These are phyloP conservation scores for Graphium sp. DNA, from an alignment of 2,329 filamentous ascomycete species.

Conservation along the genomic window DNA sequence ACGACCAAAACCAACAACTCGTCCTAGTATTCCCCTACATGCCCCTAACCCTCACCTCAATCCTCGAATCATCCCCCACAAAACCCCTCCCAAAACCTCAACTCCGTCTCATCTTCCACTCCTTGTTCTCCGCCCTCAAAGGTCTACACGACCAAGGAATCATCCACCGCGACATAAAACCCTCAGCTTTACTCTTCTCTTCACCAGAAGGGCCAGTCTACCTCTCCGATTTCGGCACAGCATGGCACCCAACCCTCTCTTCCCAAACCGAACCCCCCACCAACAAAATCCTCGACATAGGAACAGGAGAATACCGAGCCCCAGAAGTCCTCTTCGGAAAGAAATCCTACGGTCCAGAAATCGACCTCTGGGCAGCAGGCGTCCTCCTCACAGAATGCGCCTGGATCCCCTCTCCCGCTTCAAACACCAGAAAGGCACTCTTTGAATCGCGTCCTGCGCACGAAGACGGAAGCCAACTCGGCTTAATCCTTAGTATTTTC, in stretches of 20 bases:
- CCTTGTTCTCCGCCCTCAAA: slow-evolving; percentile 54
- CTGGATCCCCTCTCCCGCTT: slow-evolving; percentile 17
- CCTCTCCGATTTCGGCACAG: slow-evolving; percentile 82
- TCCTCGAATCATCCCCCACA: slow-evolving; percentile 33
- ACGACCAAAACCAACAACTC: slow-evolving; percentile 52
- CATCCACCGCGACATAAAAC: slow-evolving; percentile 88
- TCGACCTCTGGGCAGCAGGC: slow-evolving; percentile 86
- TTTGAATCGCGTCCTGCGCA: slow-evolving; percentile 61
- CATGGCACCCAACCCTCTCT: slow-evolving; percentile 54
- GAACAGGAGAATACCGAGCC: slow-evolving; percentile 78
- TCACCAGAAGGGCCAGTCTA: slow-evolving; percentile 54
- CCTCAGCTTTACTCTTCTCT: slow-evolving; percentile 66
- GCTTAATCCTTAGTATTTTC: slow-evolving; percentile 84
- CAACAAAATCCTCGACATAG: slow-evolving; percentile 78
- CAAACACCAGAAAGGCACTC: slow-evolving; percentile 31
- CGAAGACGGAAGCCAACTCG: slow-evolving; percentile 81
- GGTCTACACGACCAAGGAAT: slow-evolving; percentile 61
- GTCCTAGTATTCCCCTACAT: slow-evolving; percentile 78
- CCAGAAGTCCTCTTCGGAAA: slow-evolving; percentile 85
- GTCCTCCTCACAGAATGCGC: slow-evolving; percentile 67
- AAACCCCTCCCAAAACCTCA: slow-evolving; percentile 13
- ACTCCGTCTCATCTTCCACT: slow-evolving; percentile 32
- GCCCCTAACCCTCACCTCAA: slow-evolving; percentile 50
- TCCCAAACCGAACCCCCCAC: slow-evolving; percentile 44
- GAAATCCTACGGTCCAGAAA: slow-evolving; percentile 47